These are phyloP conservation scores for Parietaria judaica DNA, from an alignment of 306 rosid species.

Conservation along the genomic window DNA sequence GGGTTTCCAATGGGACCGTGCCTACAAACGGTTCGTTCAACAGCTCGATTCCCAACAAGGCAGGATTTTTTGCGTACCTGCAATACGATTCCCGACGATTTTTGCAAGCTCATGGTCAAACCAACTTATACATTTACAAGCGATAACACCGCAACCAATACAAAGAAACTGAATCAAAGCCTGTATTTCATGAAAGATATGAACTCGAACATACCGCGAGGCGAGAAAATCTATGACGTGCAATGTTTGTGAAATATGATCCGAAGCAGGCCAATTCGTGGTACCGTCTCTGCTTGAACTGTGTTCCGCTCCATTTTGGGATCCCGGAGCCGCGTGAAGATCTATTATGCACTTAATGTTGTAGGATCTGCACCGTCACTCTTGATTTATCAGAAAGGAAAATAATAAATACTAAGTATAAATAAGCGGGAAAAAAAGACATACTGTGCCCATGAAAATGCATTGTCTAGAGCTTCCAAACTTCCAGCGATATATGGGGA, in stretches of 20 bases:
- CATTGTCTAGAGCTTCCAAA: slow-evolving; percentile 82
- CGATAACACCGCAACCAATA: too few relatives aligned
- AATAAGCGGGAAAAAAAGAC: slow-evolving; percentile 30
- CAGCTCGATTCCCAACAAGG: slow-evolving; percentile 84
- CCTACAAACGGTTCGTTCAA: slow-evolving; percentile 75
- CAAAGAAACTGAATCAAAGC: too few relatives aligned
- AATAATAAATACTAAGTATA: not conserved
- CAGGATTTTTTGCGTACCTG: slow-evolving; percentile 67
- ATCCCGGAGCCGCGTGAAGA: slow-evolving; percentile 90
- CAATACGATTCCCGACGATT: slow-evolving; percentile 1
- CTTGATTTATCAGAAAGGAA: not conserved
- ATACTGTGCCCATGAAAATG: slow-evolving; percentile 96
- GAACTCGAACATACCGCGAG: slow-evolving; percentile 47
- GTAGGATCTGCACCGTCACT: slow-evolving; percentile 50
- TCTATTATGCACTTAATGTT: slow-evolving; percentile 80
- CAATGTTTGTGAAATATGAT: slow-evolving; percentile 52
- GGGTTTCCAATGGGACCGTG: slow-evolving; percentile 52
- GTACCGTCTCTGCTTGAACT: slow-evolving; percentile 85
- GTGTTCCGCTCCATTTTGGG: slow-evolving; percentile 93
- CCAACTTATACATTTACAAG: too few relatives aligned
- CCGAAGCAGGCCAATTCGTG: slow-evolving; percentile 59
- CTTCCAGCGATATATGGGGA: slow-evolving; percentile 80
- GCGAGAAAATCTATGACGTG: slow-evolving; percentile 71
- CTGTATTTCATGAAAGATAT: too few relatives aligned
- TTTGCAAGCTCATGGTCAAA: too few relatives aligned